These are phyloP conservation scores for Citrus maxima DNA, from an alignment of 345 rosid species.

Conservation along the genomic window DNA sequence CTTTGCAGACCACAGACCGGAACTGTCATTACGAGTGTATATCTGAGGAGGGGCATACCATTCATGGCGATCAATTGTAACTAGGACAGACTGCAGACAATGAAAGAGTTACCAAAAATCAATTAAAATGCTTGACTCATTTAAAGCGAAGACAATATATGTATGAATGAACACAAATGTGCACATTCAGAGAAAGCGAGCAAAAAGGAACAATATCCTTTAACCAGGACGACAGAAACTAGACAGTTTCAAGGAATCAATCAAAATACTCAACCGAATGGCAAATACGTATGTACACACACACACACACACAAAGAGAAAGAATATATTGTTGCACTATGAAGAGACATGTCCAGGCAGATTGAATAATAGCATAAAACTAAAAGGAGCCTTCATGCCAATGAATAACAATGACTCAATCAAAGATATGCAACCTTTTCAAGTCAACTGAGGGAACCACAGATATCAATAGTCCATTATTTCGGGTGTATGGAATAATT, in stretches of 20 bases:
- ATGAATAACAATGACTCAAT: background rate
- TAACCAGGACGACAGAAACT: too few species aligned
- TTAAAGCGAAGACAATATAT: background rate
- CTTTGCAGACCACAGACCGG: conserved; percentile 79
- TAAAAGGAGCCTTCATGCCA: background rate
- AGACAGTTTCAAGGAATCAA: too few species aligned
- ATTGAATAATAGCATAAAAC: background rate
- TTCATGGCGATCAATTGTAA: conserved; percentile 89
- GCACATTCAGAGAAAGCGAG: background rate
- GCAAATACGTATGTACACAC: too few species aligned
- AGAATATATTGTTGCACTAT: too few species aligned
- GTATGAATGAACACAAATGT: background rate
- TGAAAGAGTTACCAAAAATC: background rate
- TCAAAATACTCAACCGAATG: too few species aligned
- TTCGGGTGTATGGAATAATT: too few species aligned
- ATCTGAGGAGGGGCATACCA: conserved; percentile 94
- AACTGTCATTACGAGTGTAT: conserved; percentile 82
- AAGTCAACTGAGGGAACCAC: too few species aligned
- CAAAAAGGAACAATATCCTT: background rate
- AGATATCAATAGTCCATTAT: too few species aligned
- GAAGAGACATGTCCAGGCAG: too few species aligned
- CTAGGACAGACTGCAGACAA: conserved; percentile 75
- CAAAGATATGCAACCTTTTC: background rate
- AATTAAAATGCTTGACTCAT: background rate
- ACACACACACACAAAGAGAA: too few species aligned